Evolutionary conservation across 1,139 yeast species (phyloP).

Genomic region (Pichia inconspicua): DNA sequence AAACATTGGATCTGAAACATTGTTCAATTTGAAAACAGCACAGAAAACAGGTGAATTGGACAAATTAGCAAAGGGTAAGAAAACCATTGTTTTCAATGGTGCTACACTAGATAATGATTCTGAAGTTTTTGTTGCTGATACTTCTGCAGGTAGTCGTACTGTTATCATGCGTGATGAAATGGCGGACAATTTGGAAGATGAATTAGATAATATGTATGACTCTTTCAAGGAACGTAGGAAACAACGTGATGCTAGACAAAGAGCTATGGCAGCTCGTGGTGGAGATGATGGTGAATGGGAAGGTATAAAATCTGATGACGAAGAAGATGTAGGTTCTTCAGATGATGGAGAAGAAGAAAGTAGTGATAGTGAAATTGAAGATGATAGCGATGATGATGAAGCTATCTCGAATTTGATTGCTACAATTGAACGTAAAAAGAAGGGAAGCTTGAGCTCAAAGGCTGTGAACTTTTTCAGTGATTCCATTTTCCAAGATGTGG

Average conservation of each 20-base stretch:
- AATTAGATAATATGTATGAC: constrained; percentile 75
- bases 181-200: constrained; percentile 67
- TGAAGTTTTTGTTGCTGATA: constrained; percentile 30
- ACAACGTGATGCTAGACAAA: constrained; percentile 70
- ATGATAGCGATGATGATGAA: constrained; percentile 66
- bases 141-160: constrained; percentile 28
- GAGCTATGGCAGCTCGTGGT: constrained; percentile 77
- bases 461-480: constrained; percentile 78
- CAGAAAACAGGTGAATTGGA: constrained; percentile 78
- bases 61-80: constrained; percentile 72
- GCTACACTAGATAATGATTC: constrained; percentile 42
- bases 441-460: constrained; percentile 53
- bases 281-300: constrained; percentile 75
- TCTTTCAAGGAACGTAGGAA: constrained; percentile 66
- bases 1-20: constrained; percentile 67
- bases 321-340: constrained; percentile 34
- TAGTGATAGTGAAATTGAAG: constrained; percentile 32
- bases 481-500: constrained; percentile 61
- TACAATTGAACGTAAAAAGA: constrained; percentile 40
- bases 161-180: constrained; percentile 42
- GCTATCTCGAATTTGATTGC: constrained; percentile 58
- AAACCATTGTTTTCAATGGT: constrained; percentile 60
- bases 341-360: constrained; percentile 34
- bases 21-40: constrained; percentile 76
- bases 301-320: constrained; percentile 51